These are phyloP conservation scores for Fraxinus excelsior DNA, from an alignment of 257 asterid genomes.

Conservation along the genomic window DNA sequence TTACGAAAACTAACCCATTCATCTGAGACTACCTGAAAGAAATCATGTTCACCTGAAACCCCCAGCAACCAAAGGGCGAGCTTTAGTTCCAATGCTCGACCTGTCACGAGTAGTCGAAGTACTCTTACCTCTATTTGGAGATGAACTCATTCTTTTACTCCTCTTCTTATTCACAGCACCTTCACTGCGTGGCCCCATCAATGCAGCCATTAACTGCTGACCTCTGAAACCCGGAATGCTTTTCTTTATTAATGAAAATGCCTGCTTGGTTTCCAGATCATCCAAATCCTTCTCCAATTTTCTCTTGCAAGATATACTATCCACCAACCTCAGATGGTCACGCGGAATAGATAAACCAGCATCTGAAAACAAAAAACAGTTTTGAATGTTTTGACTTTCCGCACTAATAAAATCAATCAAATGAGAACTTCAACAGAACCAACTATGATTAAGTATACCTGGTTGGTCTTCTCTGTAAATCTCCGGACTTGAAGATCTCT, in stretches of 20 bases:
- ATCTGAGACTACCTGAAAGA: constrained; percentile 24
- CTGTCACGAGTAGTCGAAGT: constrained; percentile 26
- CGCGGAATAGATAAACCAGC: constrained; percentile 30
- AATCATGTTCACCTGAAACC: constrained; percentile 25
- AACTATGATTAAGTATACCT: constrained; percentile 39
- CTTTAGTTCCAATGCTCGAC: constrained; percentile 25
- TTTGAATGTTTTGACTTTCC: background rate
- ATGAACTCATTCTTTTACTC: constrained; percentile 35
- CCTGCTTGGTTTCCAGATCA: constrained; percentile 57
- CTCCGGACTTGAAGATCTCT: constrained; percentile 80
- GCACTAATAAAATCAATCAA: constrained; percentile 3
- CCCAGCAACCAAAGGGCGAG: constrained; percentile 39
- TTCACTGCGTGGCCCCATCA: constrained; percentile 40
- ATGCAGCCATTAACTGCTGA: constrained; percentile 60
- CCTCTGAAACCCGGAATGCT: constrained; percentile 55
- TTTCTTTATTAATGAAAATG: constrained; percentile 45
- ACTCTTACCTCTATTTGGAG: constrained; percentile 30
- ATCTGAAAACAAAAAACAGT: constrained; percentile 36
- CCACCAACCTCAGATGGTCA: constrained; percentile 35
- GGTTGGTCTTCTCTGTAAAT: constrained; percentile 67
- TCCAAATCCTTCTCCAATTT: constrained; percentile 59
- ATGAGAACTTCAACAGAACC: background rate
- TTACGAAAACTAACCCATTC: constrained; percentile 6
- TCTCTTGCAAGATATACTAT: constrained; percentile 59
- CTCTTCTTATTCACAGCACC: constrained; percentile 51